Percentiles rank a stretch among this genome's conserved stretches.
These are phyloP conservation scores for Bertia moriformis DNA, from an alignment of 2,329 filamentous ascomycete genomes.

Conservation along the genomic window DNA sequence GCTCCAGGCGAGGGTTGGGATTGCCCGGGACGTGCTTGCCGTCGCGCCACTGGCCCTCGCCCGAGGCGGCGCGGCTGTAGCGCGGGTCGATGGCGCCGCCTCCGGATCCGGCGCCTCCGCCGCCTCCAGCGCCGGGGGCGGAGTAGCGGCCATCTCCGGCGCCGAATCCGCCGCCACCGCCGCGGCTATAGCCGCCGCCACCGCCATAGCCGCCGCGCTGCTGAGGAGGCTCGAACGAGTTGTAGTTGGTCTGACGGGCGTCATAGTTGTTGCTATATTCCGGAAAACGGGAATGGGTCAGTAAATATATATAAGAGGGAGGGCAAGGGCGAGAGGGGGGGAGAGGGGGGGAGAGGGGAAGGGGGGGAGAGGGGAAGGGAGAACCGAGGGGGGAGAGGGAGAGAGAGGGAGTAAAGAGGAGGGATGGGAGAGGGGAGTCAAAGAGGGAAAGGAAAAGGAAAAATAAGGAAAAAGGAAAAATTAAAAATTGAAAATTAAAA, in stretches of 20 bases:
- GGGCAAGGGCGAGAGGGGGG: too few relatives aligned
- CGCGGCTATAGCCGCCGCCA: too few relatives aligned
- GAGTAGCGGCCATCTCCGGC: conserved; percentile 10
- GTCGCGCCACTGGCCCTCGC: conserved; percentile 90
- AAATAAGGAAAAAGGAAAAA: not conserved
- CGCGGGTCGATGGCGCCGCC: conserved; percentile 15
- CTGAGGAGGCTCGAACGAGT: too few relatives aligned
- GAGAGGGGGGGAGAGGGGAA: too few relatives aligned
- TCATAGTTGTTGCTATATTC: conserved; percentile 31
- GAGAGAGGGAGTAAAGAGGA: too few relatives aligned
- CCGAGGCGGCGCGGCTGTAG: conserved; percentile 48
- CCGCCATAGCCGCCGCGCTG: conserved; percentile 8
- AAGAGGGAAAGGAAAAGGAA: not conserved
- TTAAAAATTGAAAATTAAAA: too few relatives aligned
- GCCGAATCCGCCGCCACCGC: too few relatives aligned
- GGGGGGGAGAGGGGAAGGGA: too few relatives aligned
- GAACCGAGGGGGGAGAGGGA: too few relatives aligned
- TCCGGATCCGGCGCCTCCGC: too few relatives aligned
- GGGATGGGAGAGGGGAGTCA: too few relatives aligned
- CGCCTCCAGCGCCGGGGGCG: conserved; percentile 11
- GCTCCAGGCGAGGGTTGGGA: conserved; percentile 76
- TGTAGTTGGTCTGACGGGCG: conserved; percentile 13
- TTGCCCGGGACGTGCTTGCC: conserved; percentile 91
- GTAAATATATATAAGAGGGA: too few relatives aligned
- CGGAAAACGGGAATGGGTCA: conserved; percentile 3